Percentiles rank a stretch among this genome's conserved stretches.
These are phyloP conservation scores for Annona cherimola DNA, from an alignment of 164 flowering plant genomes.

Conservation along the genomic window DNA sequence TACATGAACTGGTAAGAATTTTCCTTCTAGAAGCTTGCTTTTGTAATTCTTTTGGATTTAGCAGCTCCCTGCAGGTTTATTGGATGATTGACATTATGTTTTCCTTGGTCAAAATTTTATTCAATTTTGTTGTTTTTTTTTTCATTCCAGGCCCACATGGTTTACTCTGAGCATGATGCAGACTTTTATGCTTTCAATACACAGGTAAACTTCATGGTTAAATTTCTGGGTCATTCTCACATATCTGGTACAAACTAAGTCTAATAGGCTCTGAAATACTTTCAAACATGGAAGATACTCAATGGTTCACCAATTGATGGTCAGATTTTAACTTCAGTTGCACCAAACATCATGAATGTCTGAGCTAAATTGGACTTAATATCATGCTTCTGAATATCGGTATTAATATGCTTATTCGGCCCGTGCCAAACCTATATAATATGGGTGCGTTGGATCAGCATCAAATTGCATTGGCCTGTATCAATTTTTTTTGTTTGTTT, in stretches of 20 bases:
- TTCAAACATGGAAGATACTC: no score
- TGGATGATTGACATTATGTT: background rate
- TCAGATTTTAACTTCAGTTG: no score
- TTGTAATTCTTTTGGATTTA: background rate
- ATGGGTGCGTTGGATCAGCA: no score
- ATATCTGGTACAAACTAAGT: background rate
- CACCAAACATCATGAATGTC: no score
- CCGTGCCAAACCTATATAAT: no score
- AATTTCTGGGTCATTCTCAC: background rate
- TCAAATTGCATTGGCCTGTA: no score
- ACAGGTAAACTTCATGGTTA: constrained; percentile 45
- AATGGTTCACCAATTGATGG: no score
- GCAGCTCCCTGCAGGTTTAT: background rate
- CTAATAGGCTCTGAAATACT: background rate
- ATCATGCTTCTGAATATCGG: no score
- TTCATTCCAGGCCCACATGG: constrained; percentile 91
- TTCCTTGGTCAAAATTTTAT: background rate
- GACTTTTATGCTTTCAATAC: constrained; percentile 68
- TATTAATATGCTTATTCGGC: no score
- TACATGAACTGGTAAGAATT: constrained; percentile 88
- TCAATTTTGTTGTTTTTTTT: constrained; percentile 9
- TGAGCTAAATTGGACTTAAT: no score
- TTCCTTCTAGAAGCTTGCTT: background rate
- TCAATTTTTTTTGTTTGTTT: no score
- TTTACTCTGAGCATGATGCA: constrained; percentile 86